Evolutionary conservation across 2,329 filamentous ascomycete species (phyloP), one percentile per base, ranked within the genome.

Genomic region (Neopestalotiopsis clavispora): DNA sequence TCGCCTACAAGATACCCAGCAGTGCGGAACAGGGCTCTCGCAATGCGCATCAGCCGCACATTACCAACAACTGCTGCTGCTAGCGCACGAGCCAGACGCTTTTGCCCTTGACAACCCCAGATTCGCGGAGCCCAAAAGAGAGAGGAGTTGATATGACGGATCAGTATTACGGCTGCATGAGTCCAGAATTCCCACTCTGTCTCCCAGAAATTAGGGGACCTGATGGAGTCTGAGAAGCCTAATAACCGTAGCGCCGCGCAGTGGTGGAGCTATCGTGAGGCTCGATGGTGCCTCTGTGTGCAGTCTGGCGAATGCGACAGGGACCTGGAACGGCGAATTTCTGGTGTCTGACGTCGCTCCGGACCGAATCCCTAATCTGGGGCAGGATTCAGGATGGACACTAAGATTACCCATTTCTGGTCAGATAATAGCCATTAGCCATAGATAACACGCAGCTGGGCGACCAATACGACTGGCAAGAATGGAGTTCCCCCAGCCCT

Each of bases 81-180:
- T 52, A 52, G 45, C 45, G 45, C 45, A 52, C 45, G 45, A 52
- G 45, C 45, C 45, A 52, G 45, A 52, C 20, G 45, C 17, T 20
- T 52, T 52, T 52, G 42, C 45, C 45, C 45, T 52, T 52, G 45
- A 52, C 45, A 52, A 62, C 59, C 59, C 59, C 59, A 62, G 59
- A 62, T 62, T 62, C 45, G 45, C 17, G 45, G 45, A 20, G n/a
- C 45, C 45, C 45, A 52, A 17, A 28, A 28, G 23, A 28, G 23
- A 28, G 30, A 34, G 30, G 30, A 62, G 59, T 62, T 62, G 59
- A 62, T 62, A 62, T 62, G 59, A 62, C 59, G 32, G 59, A 62
- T 40, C 32, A 62, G 32, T 34, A 62, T 62, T 62, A 62, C 59
- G 32, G 59, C 30, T 4, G 59, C 30, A 34, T 62, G 59, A 38